phyloP scores from a whole-genome alignment of 2,329 filamentous ascomycete species.

The Aspergillus latus region DNA sequence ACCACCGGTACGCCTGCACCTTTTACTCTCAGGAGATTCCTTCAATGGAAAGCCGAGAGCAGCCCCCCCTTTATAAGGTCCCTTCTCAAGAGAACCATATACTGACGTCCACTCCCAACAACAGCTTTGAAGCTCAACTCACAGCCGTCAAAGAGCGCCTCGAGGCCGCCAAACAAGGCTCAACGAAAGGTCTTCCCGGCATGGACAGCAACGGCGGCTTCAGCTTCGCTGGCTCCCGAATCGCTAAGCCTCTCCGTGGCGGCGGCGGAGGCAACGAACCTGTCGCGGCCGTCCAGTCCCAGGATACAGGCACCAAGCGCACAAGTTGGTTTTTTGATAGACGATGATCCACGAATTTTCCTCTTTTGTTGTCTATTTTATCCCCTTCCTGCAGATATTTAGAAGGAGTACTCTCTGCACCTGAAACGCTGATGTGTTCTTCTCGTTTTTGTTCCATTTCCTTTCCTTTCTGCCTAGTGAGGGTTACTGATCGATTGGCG shows the following conservation, averaged over 20 bases:
- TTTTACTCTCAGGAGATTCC: conserved; percentile 3
- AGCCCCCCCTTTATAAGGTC: background rate
- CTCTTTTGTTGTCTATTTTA: conserved; percentile 29
- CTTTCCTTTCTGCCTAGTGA: background rate
- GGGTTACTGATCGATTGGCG: background rate
- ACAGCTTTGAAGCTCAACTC: conserved; percentile 94
- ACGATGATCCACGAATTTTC: conserved; percentile 37
- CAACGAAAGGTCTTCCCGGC: conserved; percentile 76
- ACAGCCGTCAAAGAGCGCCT: conserved; percentile 96
- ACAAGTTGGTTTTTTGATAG: conserved; percentile 57
- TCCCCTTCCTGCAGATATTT: conserved; percentile 24
- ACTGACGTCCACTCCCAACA: conserved; percentile 13
- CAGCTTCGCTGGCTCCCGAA: conserved; percentile 64
- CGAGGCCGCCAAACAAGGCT: conserved; percentile 89
- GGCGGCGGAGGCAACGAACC: conserved; percentile 38
- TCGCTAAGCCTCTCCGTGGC: conserved; percentile 65
- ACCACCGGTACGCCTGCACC: conserved; percentile 75
- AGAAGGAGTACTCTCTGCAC: conserved; percentile 6
- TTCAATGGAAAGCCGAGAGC: background rate
- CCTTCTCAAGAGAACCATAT: background rate
- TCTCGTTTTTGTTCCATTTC: background rate
- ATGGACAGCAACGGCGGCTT: conserved; percentile 67
- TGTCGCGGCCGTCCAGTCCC: conserved; percentile 60
- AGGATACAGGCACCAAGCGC: conserved; percentile 67
- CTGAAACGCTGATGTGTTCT: background rate